These are phyloP conservation scores for Orbilia javanica DNA, from an alignment of 2,329 filamentous ascomycete genomes.

Conservation along the genomic window DNA sequence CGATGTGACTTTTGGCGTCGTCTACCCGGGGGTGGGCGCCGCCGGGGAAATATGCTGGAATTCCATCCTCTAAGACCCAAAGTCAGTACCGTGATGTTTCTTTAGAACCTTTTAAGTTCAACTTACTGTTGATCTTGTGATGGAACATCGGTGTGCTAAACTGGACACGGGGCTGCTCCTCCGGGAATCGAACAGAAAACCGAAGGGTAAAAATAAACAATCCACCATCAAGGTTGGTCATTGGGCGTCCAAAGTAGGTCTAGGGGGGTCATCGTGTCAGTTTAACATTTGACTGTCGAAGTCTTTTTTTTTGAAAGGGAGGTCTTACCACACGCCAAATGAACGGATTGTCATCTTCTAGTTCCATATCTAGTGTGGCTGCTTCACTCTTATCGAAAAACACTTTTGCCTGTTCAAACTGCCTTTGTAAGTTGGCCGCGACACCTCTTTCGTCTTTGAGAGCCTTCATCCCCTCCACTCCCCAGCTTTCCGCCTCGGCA, in stretches of 20 bases:
- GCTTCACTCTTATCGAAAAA: constrained; percentile 78
- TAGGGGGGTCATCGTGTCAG: constrained; percentile 66
- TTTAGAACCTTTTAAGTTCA: background rate
- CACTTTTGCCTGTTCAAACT: constrained; percentile 84
- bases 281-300: background rate
- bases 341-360: constrained; percentile 87
- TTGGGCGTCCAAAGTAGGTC: constrained; percentile 89
- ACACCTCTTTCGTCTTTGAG: constrained; percentile 78
- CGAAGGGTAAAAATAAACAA: constrained; percentile 83
- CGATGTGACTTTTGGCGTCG: constrained; percentile 84
- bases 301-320: background rate
- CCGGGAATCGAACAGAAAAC: constrained; percentile 87
- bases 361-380: constrained; percentile 78
- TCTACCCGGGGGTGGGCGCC: constrained; percentile 69
- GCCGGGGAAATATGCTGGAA: constrained; percentile 82
- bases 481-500: constrained; percentile 79
- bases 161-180: constrained; percentile 85
- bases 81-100: background rate
- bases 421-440: constrained; percentile 83
- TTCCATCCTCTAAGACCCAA: constrained; percentile 71
- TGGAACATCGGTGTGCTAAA: constrained; percentile 88
- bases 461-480: constrained; percentile 74
- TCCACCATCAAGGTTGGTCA: constrained; percentile 93
- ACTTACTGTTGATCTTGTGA: constrained; percentile 78
- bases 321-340: constrained; percentile 73